Conservation (phyloP, 2,329 filamentous ascomycete species). For the Penicillium aurantiogriseum region DNA sequence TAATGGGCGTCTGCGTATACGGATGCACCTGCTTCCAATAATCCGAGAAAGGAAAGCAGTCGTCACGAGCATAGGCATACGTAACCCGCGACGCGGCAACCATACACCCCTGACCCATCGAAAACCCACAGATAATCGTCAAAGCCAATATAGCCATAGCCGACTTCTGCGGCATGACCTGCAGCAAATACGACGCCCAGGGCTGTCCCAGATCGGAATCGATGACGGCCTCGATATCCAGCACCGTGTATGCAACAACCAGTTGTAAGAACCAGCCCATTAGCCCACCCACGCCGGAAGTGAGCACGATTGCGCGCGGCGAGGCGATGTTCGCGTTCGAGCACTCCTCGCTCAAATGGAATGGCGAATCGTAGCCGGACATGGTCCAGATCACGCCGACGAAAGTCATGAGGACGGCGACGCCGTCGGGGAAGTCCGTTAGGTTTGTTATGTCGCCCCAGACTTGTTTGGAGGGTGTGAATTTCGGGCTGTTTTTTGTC, state of each 20-base stretch:
- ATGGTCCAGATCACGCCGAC: slow-evolving; percentile 69
- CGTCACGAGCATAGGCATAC: slow-evolving; percentile 71
- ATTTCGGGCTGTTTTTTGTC: slow-evolving; percentile 58
- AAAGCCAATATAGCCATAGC: slow-evolving; percentile 63
- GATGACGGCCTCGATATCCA: slow-evolving; percentile 60
- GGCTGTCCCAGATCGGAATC: slow-evolving; percentile 65
- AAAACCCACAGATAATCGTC: slow-evolving; percentile 68
- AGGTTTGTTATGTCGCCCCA: slow-evolving; percentile 66
- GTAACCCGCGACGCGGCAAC: slow-evolving; percentile 66
- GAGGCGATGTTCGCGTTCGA: slow-evolving; percentile 69
- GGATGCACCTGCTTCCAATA: slow-evolving; percentile 61
- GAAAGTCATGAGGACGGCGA: slow-evolving; percentile 70
- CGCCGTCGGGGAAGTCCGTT: slow-evolving; percentile 66
- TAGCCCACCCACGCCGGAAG: slow-evolving; percentile 63
- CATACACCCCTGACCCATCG: slow-evolving; percentile 73
- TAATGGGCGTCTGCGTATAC: slow-evolving; percentile 64
- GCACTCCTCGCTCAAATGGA: slow-evolving; percentile 74
- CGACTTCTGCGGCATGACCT: slow-evolving; percentile 60
- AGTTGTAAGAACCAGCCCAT: slow-evolving; percentile 73
- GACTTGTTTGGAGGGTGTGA: slow-evolving; percentile 57
- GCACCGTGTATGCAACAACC: slow-evolving; percentile 69
- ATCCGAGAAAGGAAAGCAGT: slow-evolving; percentile 62
- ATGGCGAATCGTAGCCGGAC: slow-evolving; percentile 66
- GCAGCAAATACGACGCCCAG: slow-evolving; percentile 67
- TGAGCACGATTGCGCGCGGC: slow-evolving; percentile 70